Conservation (phyloP, 192 early-diverging fungal species). For the Mortierella claussenii region DNA sequence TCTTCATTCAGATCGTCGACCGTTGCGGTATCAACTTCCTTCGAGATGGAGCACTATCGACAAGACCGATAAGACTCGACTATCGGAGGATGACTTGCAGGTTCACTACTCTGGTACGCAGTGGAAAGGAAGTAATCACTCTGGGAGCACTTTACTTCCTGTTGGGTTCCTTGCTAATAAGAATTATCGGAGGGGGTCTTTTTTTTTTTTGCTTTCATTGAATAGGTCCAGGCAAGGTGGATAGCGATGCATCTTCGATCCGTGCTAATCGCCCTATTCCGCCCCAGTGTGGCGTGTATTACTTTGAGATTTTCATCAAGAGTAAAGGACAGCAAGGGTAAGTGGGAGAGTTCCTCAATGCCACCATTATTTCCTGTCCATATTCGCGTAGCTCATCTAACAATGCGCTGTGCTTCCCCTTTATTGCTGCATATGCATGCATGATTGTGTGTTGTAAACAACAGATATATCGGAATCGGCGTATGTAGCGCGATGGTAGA, state of each 20-base stretch:
- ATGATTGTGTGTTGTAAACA: conserved; percentile 1
- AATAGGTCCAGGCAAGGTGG: conserved; percentile 71
- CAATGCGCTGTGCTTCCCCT: neutral
- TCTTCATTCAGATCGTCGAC: conserved; percentile 4
- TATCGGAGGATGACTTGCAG: conserved; percentile 43
- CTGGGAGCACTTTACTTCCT: too few relatives aligned
- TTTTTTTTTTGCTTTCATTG: neutral
- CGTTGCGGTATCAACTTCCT: conserved; percentile 35
- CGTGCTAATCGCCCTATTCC: conserved; percentile 86
- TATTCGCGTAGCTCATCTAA: neutral
- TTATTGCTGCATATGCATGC: conserved; percentile 30
- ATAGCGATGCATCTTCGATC: conserved; percentile 86
- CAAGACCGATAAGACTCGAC: conserved; percentile 44
- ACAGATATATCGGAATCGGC: conserved; percentile 87
- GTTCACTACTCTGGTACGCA: conserved; percentile 31
- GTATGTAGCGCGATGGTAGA: conserved; percentile 66
- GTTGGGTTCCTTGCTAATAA: too few relatives aligned
- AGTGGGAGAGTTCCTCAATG: neutral
- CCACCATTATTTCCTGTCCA: neutral
- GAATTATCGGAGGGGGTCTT: too few relatives aligned
- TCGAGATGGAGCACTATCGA: conserved; percentile 33
- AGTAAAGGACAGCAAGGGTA: conserved; percentile 90
- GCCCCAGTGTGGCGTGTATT: conserved; percentile 87
- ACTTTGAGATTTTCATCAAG: conserved; percentile 89
- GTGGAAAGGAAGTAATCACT: neutral